Evolutionary conservation across 305 asterid species (phyloP).

Genomic region (Plantago coronopus): DNA sequence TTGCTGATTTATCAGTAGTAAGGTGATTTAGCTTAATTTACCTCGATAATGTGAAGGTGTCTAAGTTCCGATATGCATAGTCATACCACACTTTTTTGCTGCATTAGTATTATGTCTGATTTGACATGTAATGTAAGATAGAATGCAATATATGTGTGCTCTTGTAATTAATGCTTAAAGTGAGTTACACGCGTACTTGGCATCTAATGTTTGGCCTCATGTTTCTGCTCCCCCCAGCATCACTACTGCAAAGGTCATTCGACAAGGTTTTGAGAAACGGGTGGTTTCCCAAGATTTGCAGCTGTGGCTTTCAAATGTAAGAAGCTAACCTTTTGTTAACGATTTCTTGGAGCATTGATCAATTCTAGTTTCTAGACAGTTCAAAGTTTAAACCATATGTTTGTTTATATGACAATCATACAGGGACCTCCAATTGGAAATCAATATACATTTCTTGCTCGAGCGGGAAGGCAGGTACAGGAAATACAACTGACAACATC

Average conservation of each 20-base stretch:
- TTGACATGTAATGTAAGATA: too few relatives aligned
- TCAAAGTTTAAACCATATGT: conserved; percentile 7
- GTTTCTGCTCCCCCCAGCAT: conserved; percentile 44
- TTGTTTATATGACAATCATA: conserved; percentile 12
- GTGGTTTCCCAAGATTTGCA: conserved; percentile 96
- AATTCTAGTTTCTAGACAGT: neutral
- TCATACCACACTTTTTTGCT: too few relatives aligned
- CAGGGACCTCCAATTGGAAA: conserved; percentile 79
- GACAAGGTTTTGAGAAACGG: conserved; percentile 93
- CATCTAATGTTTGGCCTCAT: neutral
- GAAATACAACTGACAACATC: conserved; percentile 81
- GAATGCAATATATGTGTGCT: too few relatives aligned
- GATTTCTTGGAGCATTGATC: neutral
- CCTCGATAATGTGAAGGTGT: too few relatives aligned
- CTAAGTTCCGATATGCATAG: too few relatives aligned
- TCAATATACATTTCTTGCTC: conserved; percentile 83
- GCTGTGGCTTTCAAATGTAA: conserved; percentile 94
- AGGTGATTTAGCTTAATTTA: too few relatives aligned
- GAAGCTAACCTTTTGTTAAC: neutral
- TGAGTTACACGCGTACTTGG: neutral
- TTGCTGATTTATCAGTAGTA: too few relatives aligned
- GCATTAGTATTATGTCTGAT: too few relatives aligned
- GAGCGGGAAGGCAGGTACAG: conserved; percentile 98
- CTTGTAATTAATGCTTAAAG: too few relatives aligned
- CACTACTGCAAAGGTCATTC: conserved; percentile 49